Base-by-base conservation (phyloP, 192 early-diverging fungal species). In the Linnemannia exigua region DNA sequence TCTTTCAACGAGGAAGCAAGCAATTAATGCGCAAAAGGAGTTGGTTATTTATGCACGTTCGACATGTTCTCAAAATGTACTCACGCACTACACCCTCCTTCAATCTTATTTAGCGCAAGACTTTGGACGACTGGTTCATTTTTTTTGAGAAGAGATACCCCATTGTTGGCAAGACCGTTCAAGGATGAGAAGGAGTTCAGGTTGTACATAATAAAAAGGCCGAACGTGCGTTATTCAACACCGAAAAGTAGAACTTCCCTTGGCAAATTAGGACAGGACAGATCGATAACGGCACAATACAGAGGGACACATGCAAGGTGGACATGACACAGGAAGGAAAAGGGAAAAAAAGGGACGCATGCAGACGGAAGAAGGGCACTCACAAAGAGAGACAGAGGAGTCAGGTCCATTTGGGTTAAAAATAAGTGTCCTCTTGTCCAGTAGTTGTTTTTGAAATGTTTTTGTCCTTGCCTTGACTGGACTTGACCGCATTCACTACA, bases 81-180 rank as follows among this genome's bases (percentile, higher is more conserved):
- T n/a, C n/a, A n/a, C n/a, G n/a, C n/a, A n/a, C n/a, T n/a, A n/a
- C n/a, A n/a, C n/a, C n/a, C n/a, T n/a, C n/a, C n/a, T n/a, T n/a
- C n/a, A n/a, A n/a, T n/a, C n/a, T n/a, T n/a, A 17, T 36, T 51
- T 73, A 93, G 92, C 70, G 90, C 41, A 76, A 93, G 82, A 89
- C 91, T 28, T 88, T 95, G 16, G 89, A 94, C 76, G 87, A 94
- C 33, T 95, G 94, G 94, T 81, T 84, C 35, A 77, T 88, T 9
- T 91, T 90, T 74, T 95, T 92, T 80, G 71, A 82, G 81, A 93
- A 93, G 80, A 90, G 93, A 67, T 95, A 95, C 67, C 89, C 90
- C 68, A 87, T 93, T 33, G 91, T 94, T 41, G 94, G 94, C 47
- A 92, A 79, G 41, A 77, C 66, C 25, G 46, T 3, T 20, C 36